Evolutionary conservation across 495 filamentous ascomycete genomes (phyloP), one percentile per base, ranked within the genome.

Genomic region (Paragyromitra xinjiangensis): DNA sequence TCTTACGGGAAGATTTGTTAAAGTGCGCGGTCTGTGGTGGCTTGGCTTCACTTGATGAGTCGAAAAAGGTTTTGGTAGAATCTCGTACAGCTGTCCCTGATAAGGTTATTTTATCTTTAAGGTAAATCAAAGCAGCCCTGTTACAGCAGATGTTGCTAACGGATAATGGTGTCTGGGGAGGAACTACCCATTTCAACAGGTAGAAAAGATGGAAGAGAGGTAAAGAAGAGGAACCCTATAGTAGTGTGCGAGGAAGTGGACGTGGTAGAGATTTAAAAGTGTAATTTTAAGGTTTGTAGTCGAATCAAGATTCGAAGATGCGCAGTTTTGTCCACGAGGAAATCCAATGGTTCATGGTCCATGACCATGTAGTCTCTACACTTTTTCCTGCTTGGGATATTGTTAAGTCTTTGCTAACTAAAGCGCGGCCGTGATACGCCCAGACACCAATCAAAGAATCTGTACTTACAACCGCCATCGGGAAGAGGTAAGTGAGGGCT

Each of bases 1-100:
- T 63, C 19, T 40, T 63, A 2, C 58, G 69, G 14, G 39, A 50
- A n/a, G 69, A 71, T 64, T 14, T 51, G 16, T 50, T 63, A 29
- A 39, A 62, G 8, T 71, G 42, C 16, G 58, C 69, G 22, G 42
- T 56, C 12, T 70, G 55, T 5, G 67, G 67, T 16, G 12, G 26
- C 19, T 48, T 70, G 39, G 39, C 19, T 14, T 70, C 55, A 1
- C 12, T 19, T 14, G 67, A 50, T 39, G 55, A 70, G 16, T 48
- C 67, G 26, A 39, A 26, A 5, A 61, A 48, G 19, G 44, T 50
- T 48, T 9, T 71, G 16, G 55, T 62, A n/a, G 58, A 40, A 34
- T 34, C 39, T 34, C 39, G 16, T 62, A 34, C 4, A 37, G 55
- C 55, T 48, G 12, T 9, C 5, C 26, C n/a, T 9, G 34, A 26